Base-by-base conservation (phyloP, 306 rosid species). In the Rosa multiflora region DNA sequence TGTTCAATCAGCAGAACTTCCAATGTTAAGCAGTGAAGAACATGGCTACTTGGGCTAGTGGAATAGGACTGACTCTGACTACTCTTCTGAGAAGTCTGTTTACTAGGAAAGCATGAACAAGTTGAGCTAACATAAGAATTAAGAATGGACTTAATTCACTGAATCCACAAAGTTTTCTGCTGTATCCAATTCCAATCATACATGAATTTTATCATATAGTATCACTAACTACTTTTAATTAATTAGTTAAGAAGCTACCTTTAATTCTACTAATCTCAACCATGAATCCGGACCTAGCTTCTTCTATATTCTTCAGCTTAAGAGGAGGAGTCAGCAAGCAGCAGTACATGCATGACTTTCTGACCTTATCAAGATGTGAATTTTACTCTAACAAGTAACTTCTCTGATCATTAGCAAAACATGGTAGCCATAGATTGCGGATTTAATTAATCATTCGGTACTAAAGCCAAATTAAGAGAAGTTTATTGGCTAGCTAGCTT, bases 21-120 rank as follows among this genome's bases (percentile, higher is more conserved):
- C 67, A 26, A 72, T 20, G 71, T 21, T 23, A 42, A 76, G 56
- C 59, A 70, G 75, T 46, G 37, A 44, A 35, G 43, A 77, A n/a
- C 74, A 69, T 76, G 83, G 72, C 78, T 68, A 61, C 4, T 32
- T 44, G 74, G 78, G 40, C 69, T 17, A 75, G 77, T 20, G 48
- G 43, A 32, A 20, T 12, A 4, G 5, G 3, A 67, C 71, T 1
- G 71, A 39, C 5, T 42, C 26, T 39, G 48, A 67, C 71, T 8
- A 67, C 70, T 48, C 80, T 59, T 79, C 67, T 32, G 44, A 81
- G 80, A 71, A 76, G 43, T 48, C 26, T 17, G 26, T 23, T 14
- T 42, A 43, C 29, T 23, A 14, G 43, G 69, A 58, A 23, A 23
- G 21, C 26, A 43, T 59, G 79, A 67, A 67, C 15, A 59, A 59